Base-by-base conservation (phyloP, 306 rosid species). In the Prunus padus region DNA sequence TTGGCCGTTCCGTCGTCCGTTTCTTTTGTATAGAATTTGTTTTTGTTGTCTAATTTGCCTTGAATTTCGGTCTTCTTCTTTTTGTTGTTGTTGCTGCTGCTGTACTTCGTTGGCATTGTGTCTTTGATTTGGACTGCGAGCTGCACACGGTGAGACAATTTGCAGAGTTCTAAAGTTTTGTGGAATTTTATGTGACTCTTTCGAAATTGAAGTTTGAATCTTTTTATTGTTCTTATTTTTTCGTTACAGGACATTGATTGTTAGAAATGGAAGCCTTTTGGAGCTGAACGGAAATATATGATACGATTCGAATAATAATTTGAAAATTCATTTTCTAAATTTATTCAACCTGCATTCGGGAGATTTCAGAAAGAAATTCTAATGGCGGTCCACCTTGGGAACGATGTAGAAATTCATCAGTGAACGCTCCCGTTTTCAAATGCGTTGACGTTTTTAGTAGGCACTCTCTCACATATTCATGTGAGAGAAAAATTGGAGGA, bases 401-500 rank as follows among this genome's bases (percentile, higher is more conserved):
- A 59, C 33, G 65, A 15, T 5, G 65, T 23, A 25, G 37, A 25
- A 59, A 23, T 59, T 59, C 33, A 59, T 59, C 31, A 10, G 37
- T 25, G 65, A 59, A 26, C 16, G 20, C 12, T 4, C 8, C 33
- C 65, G 42, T 37, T 37, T 26, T 13, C 65, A 59, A 55, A 55
- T 13, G 65, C 31, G 26, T 59, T 71, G 65, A 71, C 42, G 42
- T 50, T 23, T 47, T 75, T 20, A 19, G 31, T 13, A 12, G 42
- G 42, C 62, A 25, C 65, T 56, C 75, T 79, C 60, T 76, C 78
- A n/a, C 66, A 28, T 42, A 14, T 37, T 51, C 5, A 9, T 14
- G 66, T 46, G 72, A 52, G 50, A 67, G 81, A 67, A 69, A 22
- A 52, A 69, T 63, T 57, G 55, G 64, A 26, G 50, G 16, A 13